These are phyloP conservation scores for Orbilia oligospora DNA, from an alignment of 2,329 filamentous ascomycete genomes.

Conservation along the genomic window DNA sequence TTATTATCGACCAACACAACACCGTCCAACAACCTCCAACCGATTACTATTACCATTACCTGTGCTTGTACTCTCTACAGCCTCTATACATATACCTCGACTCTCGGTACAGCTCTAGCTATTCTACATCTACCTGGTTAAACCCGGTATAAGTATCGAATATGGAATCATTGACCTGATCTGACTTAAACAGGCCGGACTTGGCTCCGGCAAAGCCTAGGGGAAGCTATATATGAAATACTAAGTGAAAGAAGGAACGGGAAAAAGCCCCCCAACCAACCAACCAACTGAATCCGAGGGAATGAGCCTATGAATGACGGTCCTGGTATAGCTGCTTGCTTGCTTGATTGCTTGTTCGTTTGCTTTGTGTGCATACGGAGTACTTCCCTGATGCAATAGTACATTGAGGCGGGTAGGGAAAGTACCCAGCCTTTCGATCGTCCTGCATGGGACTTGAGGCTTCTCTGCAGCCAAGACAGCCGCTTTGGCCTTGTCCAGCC, in stretches of 20 bases:
- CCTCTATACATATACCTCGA: not conserved
- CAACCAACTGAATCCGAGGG: not conserved
- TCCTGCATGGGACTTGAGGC: not conserved
- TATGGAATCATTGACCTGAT: not conserved
- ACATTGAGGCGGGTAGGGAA: not conserved
- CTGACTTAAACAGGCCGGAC: not conserved
- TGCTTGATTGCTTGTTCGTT: too few species aligned
- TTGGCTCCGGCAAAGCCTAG: not conserved
- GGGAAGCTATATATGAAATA: too few species aligned
- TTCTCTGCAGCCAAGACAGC: constrained; percentile 20
- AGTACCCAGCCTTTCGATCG: not conserved
- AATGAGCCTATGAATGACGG: not conserved
- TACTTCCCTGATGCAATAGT: not conserved
- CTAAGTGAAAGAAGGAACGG: too few species aligned
- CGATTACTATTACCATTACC: not conserved
- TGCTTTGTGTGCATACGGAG: too few species aligned
- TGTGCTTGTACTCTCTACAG: not conserved
- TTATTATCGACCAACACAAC: constrained; percentile 45
- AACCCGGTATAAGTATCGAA: too few species aligned
- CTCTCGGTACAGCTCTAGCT: not conserved
- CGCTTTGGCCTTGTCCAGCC: constrained; percentile 49
- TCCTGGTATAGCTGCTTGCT: not conserved
- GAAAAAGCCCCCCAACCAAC: not conserved
- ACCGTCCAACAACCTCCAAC: not conserved
- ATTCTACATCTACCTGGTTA: not conserved